Percentiles rank a stretch among this genome's conserved stretches.
phyloP scores from a whole-genome alignment of 257 asterid genomes.

The Solanum chiquidenum region DNA sequence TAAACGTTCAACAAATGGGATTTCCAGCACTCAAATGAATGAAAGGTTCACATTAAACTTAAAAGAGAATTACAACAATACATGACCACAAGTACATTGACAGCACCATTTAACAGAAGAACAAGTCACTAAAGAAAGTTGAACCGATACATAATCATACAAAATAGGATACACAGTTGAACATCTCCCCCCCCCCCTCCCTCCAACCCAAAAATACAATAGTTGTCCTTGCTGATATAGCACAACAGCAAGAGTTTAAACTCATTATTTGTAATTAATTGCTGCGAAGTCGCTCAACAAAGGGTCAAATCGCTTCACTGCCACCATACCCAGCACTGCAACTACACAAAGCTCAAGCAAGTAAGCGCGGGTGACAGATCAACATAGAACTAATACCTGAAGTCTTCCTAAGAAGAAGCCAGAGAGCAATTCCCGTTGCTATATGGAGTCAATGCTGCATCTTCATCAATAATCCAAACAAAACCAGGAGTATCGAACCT shows the following conservation, averaged over 20 bases:
- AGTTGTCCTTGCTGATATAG: not conserved
- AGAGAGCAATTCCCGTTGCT: not conserved
- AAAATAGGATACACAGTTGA: not conserved
- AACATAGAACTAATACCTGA: not conserved
- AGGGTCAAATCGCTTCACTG: not conserved
- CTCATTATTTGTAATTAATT: not conserved
- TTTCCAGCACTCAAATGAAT: too few relatives aligned
- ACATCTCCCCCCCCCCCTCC: not conserved
- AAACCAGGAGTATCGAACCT: constrained; percentile 5
- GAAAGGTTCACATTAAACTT: too few relatives aligned
- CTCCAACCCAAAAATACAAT: not conserved
- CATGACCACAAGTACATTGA: too few relatives aligned
- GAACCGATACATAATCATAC: not conserved
- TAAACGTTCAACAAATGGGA: too few relatives aligned
- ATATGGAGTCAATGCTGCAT: not conserved
- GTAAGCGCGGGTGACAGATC: not conserved
- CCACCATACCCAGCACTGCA: not conserved
- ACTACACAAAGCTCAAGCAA: not conserved
- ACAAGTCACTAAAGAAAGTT: not conserved
- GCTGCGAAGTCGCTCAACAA: not conserved
- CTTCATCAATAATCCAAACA: constrained; percentile 13
- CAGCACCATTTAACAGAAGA: too few relatives aligned
- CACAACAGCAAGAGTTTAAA: not conserved
- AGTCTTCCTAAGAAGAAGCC: not conserved
- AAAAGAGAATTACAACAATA: too few relatives aligned